Evolutionary conservation across 2,329 filamentous ascomycete species (phyloP), one percentile per base, ranked within the genome.

Genomic region (Clonostachys byssicola): DNA sequence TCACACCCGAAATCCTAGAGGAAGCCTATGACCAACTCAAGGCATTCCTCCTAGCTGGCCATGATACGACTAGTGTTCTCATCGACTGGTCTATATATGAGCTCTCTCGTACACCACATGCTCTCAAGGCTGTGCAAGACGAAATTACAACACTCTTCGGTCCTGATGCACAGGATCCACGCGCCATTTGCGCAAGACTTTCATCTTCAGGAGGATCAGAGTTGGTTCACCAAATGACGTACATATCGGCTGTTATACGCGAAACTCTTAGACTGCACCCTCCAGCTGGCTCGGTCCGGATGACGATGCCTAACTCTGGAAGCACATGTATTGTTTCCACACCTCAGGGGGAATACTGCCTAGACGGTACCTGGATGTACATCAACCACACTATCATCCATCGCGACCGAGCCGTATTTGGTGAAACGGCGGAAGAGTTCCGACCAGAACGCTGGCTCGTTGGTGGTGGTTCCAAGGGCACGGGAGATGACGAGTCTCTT

Each of bases 51-150:
- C 79, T 96, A 13, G 92, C 92, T 2, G 91, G 89, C 12, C 80
- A 88, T 38, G 92, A 96, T 65, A 96, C 92, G 13, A 96, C 92
- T 0, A 91, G 91, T 33, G 80, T 77, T 13, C 90, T 88, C 0
- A 75, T 96, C 1, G 87, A 84, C 0, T 96, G 90, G 86, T 75
- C 81, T 35, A 75, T 96, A 49, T 95, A 94, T 65, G 89, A 96
- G 65, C 76, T 96, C 3, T 80, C 85, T 36, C 81, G 83, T 14
- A 77, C 89, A 54, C 89, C 90, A 0, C 70, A 80, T 3, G 75
- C 81, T 3, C 79, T 90, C 5, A 63, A 71, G 45, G 88, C 83
- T 61, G 75, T 96, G 45, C 83, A 90, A 18, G 65, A 71, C 20
- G 90, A 96, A 65, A 90, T 96, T 2, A 18, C 3, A n/a, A 18